These are phyloP conservation scores for Leishmania major DNA, from an alignment of 208 protist genomes.

Conservation along the genomic window DNA sequence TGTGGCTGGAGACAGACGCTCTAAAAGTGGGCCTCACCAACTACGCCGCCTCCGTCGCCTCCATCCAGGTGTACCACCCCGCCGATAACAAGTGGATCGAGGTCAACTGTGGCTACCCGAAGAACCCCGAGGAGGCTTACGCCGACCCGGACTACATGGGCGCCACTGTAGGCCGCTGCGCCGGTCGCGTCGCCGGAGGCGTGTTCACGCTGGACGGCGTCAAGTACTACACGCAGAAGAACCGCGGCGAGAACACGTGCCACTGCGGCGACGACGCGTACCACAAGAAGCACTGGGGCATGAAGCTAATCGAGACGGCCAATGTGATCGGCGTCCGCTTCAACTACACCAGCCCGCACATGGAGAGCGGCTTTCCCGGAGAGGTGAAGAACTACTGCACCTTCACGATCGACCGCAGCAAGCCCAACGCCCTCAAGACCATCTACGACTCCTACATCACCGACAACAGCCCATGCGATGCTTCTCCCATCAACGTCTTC, in stretches of 20 bases:
- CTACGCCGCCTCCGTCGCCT: conserved; percentile 55
- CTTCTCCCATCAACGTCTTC: conserved; percentile 53
- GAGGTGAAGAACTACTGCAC: conserved; percentile 47
- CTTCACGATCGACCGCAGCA: conserved; percentile 46
- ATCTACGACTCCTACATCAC: conserved; percentile 42
- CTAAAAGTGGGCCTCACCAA: conserved; percentile 52
- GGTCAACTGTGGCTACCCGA: conserved; percentile 55
- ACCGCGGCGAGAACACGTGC: conserved; percentile 39
- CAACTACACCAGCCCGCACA: conserved; percentile 40
- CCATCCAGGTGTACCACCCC: conserved; percentile 42
- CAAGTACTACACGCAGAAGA: conserved; percentile 33
- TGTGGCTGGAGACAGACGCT: conserved; percentile 39
- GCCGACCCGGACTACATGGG: conserved; percentile 56
- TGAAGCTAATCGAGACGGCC: conserved; percentile 30
- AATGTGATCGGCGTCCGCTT: conserved; percentile 30
- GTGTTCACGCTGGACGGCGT: conserved; percentile 49
- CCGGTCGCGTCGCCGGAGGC: conserved; percentile 58
- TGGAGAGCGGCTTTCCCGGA: conserved; percentile 69
- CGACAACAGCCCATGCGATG: conserved; percentile 37
- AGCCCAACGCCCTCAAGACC: conserved; percentile 38
- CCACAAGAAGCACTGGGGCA: conserved; percentile 65
- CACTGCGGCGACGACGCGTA: conserved; percentile 66
- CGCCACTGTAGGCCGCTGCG: conserved; percentile 65
- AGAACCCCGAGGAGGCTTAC: conserved; percentile 48
- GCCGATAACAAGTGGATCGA: conserved; percentile 49